Conservation (phyloP, 805 yeast species). For the Nakazawaea wyomingensis region DNA sequence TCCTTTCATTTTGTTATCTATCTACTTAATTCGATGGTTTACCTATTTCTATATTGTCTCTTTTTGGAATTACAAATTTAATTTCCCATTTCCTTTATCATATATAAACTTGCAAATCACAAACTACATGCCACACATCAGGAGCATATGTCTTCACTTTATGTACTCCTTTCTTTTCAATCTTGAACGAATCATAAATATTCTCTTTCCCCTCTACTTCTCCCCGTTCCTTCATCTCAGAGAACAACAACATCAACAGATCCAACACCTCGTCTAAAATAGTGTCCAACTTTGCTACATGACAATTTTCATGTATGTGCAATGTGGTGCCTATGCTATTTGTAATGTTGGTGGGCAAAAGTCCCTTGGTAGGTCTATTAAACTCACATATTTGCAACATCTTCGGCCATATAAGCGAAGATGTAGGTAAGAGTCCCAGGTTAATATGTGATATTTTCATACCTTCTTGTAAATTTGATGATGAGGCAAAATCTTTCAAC, state of each 20-base stretch:
- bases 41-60: too few species aligned
- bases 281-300: slow-evolving; percentile 31
- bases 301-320: slow-evolving; percentile 78
- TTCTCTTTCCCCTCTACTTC: too few species aligned
- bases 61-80: too few species aligned
- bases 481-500: slow-evolving; percentile 20
- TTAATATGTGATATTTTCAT: slow-evolving; percentile 64
- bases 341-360: not conserved
- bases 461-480: too few species aligned
- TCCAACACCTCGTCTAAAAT: slow-evolving; percentile 22
- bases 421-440: slow-evolving; percentile 73
- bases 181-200: too few species aligned
- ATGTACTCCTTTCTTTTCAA: too few species aligned
- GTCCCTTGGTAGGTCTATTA: too few species aligned
- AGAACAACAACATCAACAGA: slow-evolving; percentile 17
- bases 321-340: slow-evolving; percentile 22
- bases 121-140: slow-evolving; percentile 73
- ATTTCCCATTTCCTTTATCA: too few species aligned
- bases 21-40: too few species aligned
- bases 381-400: slow-evolving; percentile 26
- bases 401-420: slow-evolving; percentile 55
- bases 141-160: slow-evolving; percentile 84
- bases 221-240: too few species aligned
- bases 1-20: too few species aligned
- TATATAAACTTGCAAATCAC: slow-evolving; percentile 26